A percentile compares a stretch with the other conserved stretches of the same genome.
These are phyloP conservation scores for Metschnikowia santaceciliae DNA, from an alignment of 805 yeast species.

Conservation along the genomic window DNA sequence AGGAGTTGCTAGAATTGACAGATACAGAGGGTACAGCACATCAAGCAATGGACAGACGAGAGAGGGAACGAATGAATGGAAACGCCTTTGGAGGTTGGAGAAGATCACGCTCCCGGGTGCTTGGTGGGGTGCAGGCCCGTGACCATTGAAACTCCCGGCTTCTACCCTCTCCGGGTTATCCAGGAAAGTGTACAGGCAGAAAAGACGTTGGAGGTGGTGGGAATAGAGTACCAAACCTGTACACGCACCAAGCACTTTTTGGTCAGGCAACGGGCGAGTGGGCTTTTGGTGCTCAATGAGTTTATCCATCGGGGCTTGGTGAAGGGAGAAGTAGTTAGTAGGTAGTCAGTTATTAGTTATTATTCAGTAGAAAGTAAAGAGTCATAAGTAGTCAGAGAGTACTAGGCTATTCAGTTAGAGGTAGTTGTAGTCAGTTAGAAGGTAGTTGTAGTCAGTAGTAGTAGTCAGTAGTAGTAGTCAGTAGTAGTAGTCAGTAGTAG, in stretches of 20 bases:
- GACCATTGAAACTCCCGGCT: background rate
- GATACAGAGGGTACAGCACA: background rate
- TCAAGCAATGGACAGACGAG: too few species aligned
- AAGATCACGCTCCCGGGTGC: background rate
- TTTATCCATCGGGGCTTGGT: slow-evolving; percentile 45
- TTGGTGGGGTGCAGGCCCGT: background rate
- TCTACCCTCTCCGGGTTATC: slow-evolving; percentile 9
- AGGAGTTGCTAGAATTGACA: slow-evolving; percentile 23
- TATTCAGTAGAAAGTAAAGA: too few species aligned
- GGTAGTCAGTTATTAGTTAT: too few species aligned
- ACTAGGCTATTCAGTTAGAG: too few species aligned
- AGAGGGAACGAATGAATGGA: background rate
- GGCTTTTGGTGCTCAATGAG: slow-evolving; percentile 42
- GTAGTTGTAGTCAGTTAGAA: too few species aligned
- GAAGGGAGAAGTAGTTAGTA: background rate
- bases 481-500: too few species aligned
- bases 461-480: too few species aligned
- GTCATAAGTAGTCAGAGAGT: too few species aligned
- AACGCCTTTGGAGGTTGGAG: background rate
- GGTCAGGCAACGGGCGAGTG: slow-evolving; percentile 31
- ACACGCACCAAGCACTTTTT: slow-evolving; percentile 27
- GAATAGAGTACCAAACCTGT: slow-evolving; percentile 35
- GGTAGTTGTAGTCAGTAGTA: too few species aligned
- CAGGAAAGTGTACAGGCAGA: slow-evolving; percentile 3
- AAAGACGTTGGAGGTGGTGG: slow-evolving; percentile 35